These are phyloP conservation scores for Populus hybrid DNA, from an alignment of 441 rosid genomes.

Conservation along the genomic window DNA sequence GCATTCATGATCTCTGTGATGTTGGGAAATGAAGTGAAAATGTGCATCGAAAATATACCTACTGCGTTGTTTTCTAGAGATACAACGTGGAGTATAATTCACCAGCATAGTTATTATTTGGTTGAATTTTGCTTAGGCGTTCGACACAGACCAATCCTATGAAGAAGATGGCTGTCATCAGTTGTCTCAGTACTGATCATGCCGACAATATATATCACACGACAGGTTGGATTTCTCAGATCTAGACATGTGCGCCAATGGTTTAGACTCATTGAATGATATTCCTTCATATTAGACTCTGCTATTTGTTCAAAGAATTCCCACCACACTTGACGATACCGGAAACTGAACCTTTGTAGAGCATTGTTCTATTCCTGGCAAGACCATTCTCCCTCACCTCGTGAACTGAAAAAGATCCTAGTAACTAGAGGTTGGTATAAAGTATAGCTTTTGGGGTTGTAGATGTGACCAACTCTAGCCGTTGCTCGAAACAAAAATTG, in stretches of 20 bases:
- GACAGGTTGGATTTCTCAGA: background rate
- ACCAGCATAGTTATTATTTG: background rate
- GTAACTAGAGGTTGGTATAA: background rate
- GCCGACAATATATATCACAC: background rate
- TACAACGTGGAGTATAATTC: too few species aligned
- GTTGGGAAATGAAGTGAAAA: background rate
- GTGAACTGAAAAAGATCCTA: background rate
- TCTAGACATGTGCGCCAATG: background rate
- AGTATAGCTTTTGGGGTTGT: too few species aligned
- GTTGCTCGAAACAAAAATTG: too few species aligned
- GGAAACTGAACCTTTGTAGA: background rate
- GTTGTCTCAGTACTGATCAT: too few species aligned
- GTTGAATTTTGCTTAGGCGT: background rate
- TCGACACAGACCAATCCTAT: too few species aligned
- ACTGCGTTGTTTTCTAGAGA: background rate
- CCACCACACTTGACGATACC: background rate
- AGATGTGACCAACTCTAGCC: too few species aligned
- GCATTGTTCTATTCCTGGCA: background rate
- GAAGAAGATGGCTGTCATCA: too few species aligned
- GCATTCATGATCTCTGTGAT: too few species aligned
- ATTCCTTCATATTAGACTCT: background rate
- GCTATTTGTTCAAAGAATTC: background rate
- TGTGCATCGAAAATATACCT: background rate
- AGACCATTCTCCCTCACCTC: background rate
- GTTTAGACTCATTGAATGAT: background rate